Evolutionary conservation across 768 basidiomycete species (phyloP).

Genomic region (Mrakia blollopis): DNA sequence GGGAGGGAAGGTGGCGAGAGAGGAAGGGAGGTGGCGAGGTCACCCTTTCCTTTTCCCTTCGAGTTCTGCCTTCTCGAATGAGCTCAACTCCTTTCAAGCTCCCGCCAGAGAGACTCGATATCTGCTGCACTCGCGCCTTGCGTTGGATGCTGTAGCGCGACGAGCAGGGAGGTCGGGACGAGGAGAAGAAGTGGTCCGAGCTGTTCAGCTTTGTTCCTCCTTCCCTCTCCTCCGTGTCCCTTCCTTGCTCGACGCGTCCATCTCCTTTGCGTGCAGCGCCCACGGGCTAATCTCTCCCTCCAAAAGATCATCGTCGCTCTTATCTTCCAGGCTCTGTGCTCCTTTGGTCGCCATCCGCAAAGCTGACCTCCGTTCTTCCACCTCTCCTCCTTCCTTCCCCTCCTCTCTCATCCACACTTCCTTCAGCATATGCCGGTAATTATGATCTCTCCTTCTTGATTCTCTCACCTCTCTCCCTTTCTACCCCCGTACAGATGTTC

Average conservation of each 20-base stretch:
- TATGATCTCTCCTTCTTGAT: slow-evolving; percentile 4
- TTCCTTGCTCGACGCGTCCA: background rate
- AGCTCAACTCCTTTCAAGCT: too few relatives aligned
- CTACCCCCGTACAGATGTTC: background rate
- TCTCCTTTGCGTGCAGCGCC: too few relatives aligned
- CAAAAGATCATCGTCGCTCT: too few relatives aligned
- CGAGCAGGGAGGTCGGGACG: background rate
- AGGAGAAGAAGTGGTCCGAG: background rate
- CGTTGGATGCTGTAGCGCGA: background rate
- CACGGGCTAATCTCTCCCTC: too few relatives aligned
- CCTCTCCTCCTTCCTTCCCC: background rate
- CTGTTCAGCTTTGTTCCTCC: slow-evolving; percentile 2
- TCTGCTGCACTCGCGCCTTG: too few relatives aligned
- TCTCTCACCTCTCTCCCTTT: background rate
- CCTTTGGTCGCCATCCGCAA: background rate
- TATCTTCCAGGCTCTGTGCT: background rate
- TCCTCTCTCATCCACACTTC: background rate
- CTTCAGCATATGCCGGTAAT: slow-evolving; percentile 6
- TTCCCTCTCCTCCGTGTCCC: background rate
- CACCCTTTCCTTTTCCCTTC: too few relatives aligned
- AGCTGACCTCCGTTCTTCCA: background rate
- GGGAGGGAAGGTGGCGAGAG: too few relatives aligned
- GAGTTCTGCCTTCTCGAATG: too few relatives aligned
- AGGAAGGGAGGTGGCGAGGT: too few relatives aligned
- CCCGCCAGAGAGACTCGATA: too few relatives aligned